A percentile compares a stretch with the other conserved stretches of the same genome.
Evolutionary conservation across 2,329 filamentous ascomycete species (phyloP).

Genomic region (Cercospora sojina): DNA sequence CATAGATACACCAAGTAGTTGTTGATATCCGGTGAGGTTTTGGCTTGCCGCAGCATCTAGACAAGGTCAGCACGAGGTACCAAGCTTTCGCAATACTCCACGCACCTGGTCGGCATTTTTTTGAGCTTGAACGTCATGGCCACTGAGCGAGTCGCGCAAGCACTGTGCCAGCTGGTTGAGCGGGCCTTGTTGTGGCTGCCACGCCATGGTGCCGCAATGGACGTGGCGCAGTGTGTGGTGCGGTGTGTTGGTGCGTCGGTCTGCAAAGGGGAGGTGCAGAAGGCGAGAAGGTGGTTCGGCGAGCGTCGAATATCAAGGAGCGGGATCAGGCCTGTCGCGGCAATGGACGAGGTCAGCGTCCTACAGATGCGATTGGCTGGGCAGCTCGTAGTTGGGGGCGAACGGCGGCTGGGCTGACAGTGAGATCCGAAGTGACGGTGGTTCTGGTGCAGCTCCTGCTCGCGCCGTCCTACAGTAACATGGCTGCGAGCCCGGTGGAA

Average conservation of each 20-base stretch:
- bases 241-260: neutral
- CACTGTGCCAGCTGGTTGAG: constrained; percentile 85
- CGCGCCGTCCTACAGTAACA: constrained; percentile 15
- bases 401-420: constrained; percentile 15
- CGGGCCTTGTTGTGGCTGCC: constrained; percentile 86
- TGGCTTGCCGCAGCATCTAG: constrained; percentile 91
- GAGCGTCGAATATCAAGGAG: constrained; percentile 10
- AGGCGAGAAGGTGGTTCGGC: neutral
- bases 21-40: constrained; percentile 85
- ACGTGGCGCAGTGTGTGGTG: neutral
- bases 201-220: constrained; percentile 64
- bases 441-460: constrained; percentile 11
- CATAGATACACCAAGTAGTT: constrained; percentile 95
- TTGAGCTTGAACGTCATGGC: constrained; percentile 73
- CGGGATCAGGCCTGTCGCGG: constrained; percentile 8
- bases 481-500: constrained; percentile 4
- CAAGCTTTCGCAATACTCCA: constrained; percentile 24
- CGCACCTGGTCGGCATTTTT: constrained; percentile 86
- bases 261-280: neutral
- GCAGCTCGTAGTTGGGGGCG: neutral
- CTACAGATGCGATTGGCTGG: neutral
- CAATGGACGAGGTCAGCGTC: constrained; percentile 12
- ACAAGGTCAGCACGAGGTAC: neutral
- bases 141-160: constrained; percentile 88
- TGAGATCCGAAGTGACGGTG: constrained; percentile 5